Base-by-base conservation (phyloP, 108 stramenopile genomes). In the Skeletonema marinoi region DNA sequence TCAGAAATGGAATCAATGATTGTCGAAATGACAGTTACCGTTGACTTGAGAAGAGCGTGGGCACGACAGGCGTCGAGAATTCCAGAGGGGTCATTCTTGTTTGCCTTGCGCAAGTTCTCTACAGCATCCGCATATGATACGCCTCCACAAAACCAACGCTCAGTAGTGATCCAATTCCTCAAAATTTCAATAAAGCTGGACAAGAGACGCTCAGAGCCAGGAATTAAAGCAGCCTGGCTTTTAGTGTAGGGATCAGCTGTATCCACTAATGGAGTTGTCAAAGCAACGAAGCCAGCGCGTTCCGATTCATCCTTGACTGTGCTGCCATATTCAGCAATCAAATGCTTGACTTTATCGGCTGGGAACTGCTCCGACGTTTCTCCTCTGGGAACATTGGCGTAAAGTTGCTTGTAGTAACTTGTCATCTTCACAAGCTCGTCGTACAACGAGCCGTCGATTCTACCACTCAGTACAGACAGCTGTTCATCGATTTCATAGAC, bases 401-500 rank as follows among this genome's bases (percentile, higher is more conserved):
- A 66, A 4, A 64, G 48, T 42, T 77, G 66, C 58, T 85, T 86
- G 80, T 90, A 92, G 58, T 85, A 73, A 32, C 62, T 73, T 13
- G 95, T 72, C 70, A 95, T 78, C 58, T 74, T 68, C 7, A 77
- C 67, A 42, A 98, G 93, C 11, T 72, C 66, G 32, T 77, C 68
- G 65, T 85, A 92, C 33, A 98, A 75, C 19, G 68, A 38, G 11
- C 78, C 89, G 42, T 97, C 91, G 31, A 99, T 92, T 68, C 98
- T 86, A 2, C 97, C 97, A 65, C 89, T 91, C 10, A 98, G 90
- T 12, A 98, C 96, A 29, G 97, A 94, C 12, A 98, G 78, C 71
- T 94, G 94, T 72, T 99, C 98, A 61, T 98, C 95, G 60, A 99
- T 87, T 89, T 97, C 96, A 42, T 87, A 85, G 32, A 90, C 87